Percentiles rank a stretch among this genome's conserved stretches.
phyloP scores from a whole-genome alignment of 176 grass and related monocot species.

The Raddia guianensis region DNA sequence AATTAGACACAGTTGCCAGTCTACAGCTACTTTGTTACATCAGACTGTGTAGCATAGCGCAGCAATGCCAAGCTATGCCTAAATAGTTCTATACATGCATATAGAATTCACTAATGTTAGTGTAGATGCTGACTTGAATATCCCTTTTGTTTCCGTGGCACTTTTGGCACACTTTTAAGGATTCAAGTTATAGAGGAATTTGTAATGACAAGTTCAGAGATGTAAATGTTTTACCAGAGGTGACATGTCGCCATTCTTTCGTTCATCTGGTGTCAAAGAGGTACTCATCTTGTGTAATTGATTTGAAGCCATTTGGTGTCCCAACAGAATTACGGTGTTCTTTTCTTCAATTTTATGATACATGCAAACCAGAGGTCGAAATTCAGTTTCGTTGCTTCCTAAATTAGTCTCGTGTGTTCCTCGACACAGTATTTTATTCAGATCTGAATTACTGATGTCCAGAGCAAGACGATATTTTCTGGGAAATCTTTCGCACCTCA shows the following conservation, averaged over 20 bases:
- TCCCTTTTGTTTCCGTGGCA: neutral
- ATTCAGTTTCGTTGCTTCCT: neutral
- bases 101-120: constrained; percentile 71
- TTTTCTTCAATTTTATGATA: neutral
- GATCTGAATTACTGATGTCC: neutral
- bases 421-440: neutral
- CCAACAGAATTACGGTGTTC: neutral
- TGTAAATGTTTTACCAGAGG: constrained; percentile 71
- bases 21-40: constrained; percentile 37
- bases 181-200: constrained; percentile 47
- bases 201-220: constrained; percentile 53
- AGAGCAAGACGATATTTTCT: neutral
- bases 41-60: constrained; percentile 42
- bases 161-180: constrained; percentile 31
- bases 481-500: neutral
- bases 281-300: neutral
- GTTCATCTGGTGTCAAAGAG: constrained; percentile 17
- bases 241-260: constrained; percentile 41
- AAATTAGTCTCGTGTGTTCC: neutral
- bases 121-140: constrained; percentile 63
- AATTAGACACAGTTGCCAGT: constrained; percentile 43
- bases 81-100: constrained; percentile 56
- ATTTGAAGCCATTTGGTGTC: neutral
- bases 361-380: neutral
- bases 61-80: constrained; percentile 39